Base-by-base conservation (phyloP, 768 basidiomycete genomes). In the Ramaria sp. region DNA sequence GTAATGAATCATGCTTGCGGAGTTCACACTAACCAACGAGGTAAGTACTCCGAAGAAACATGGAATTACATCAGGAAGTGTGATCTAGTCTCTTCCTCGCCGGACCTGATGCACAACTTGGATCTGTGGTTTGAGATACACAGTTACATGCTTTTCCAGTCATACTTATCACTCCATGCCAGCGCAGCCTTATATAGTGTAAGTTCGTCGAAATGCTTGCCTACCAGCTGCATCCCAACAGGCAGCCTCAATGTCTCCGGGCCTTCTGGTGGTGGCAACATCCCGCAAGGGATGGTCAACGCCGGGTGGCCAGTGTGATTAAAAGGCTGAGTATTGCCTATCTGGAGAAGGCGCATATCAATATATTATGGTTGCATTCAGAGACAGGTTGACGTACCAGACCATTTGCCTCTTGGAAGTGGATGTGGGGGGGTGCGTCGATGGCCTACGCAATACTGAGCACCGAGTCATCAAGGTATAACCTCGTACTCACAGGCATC, bases 141-240 rank as follows among this genome's bases (percentile, higher is more conserved):
- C 19, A 24, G 17, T 46, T 45, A 54, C 43, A 54, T 15, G 31
- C 27, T 31, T 24, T 54, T 54, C 53, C 53, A 54, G 30, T 45
- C 45, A 46, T 46, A 54, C 20, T 12, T 27, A 27, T 54, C 53
- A n/a, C 53, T 45, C 22, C 38, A 54, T 10, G 53, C 53, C 22
- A 54, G 43, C n/a, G 19, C 45, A 42, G 53, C 53, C 24, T 54
- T 54, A 30, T 54, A 54, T 39, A 54, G 45, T 19, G 53, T 54
- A 30, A 54, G 53, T 34, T 45, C 53, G n/a, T 54, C 41, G 34
- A 43, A 46, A 46, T 54, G 53, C 31, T 27, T 54, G 43, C 71
- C 73, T 1, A 76, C 71, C 17, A 77, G 61, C 64, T 75, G 74
- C 71, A 77, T 70, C 5, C 73, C 73, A 7, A 75, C 69, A 1